These are phyloP conservation scores for Usnea hakonensis DNA, from an alignment of 495 filamentous ascomycete species.

Conservation along the genomic window DNA sequence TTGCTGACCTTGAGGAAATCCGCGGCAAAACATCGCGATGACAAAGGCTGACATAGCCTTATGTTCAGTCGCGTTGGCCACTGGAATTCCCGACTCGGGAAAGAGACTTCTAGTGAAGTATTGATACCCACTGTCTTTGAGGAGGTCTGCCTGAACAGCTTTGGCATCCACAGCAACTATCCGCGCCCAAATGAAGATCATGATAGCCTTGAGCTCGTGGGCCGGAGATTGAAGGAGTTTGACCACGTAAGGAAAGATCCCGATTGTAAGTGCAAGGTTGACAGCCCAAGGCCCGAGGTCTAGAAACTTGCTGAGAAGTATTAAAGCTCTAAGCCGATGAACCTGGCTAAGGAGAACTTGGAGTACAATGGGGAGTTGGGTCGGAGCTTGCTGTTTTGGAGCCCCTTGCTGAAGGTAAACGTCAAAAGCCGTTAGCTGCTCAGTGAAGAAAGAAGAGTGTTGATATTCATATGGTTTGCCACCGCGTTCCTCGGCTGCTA, in stretches of 20 bases:
- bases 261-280: slow-evolving; percentile 89
- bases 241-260: slow-evolving; percentile 96
- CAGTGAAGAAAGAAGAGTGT: slow-evolving; percentile 92
- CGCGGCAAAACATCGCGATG: slow-evolving; percentile 91
- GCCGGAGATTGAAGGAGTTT: slow-evolving; percentile 94
- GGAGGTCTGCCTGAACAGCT: slow-evolving; percentile 80
- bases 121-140: slow-evolving; percentile 93
- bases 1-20: slow-evolving; percentile 79
- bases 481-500: slow-evolving; percentile 69
- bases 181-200: slow-evolving; percentile 99
- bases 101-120: slow-evolving; percentile 92
- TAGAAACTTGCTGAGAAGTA: slow-evolving; percentile 86
- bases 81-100: slow-evolving; percentile 70
- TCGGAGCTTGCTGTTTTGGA: slow-evolving; percentile 73
- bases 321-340: slow-evolving; percentile 84
- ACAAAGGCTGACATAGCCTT: slow-evolving; percentile 99
- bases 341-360: slow-evolving; percentile 95
- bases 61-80: slow-evolving; percentile 81
- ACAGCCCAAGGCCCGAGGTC: slow-evolving; percentile 98
- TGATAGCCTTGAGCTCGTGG: slow-evolving; percentile 89
- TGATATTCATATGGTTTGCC: slow-evolving; percentile 79
- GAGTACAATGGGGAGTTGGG: slow-evolving; percentile 91
- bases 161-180: slow-evolving; percentile 81
- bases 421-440: slow-evolving; percentile 96
- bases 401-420: slow-evolving; percentile 89